A percentile compares a stretch with the other conserved stretches of the same genome.
Evolutionary conservation across 179 eudicot species (phyloP).

Genomic region (Heliamphora pulchella): DNA sequence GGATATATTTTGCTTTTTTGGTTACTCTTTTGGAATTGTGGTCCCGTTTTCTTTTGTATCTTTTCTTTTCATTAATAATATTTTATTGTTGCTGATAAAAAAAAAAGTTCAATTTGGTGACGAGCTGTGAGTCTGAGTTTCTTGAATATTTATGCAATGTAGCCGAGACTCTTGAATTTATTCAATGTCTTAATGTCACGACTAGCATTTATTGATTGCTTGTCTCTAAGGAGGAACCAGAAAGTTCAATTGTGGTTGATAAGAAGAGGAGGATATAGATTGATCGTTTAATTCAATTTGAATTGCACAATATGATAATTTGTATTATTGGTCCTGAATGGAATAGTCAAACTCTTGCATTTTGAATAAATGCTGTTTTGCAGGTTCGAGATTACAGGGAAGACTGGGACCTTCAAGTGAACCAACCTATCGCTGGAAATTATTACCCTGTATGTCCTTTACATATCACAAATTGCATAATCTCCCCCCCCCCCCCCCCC

Average conservation of each 20-base stretch:
- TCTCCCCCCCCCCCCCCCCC: too few relatives aligned
- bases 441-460: conserved; percentile 75
- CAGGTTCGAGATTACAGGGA: conserved; percentile 79
- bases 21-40: too few relatives aligned
- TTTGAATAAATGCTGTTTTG: conserved; percentile 18
- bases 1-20: too few relatives aligned
- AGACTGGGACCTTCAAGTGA: conserved; percentile 79
- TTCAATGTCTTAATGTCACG: neutral
- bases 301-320: neutral
- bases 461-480: conserved; percentile 1
- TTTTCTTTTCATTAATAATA: too few relatives aligned
- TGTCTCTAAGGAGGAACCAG: neutral
- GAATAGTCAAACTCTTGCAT: neutral
- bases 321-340: neutral
- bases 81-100: too few relatives aligned
- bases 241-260: neutral
- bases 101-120: neutral
- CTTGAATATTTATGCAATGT: too few relatives aligned
- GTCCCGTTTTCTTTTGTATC: too few relatives aligned
- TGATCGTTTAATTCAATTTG: neutral
- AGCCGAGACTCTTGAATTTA: neutral
- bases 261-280: conserved; percentile 2
- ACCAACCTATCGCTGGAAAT: conserved; percentile 82
- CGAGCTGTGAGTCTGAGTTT: too few relatives aligned
- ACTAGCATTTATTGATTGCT: conserved; percentile 5